A percentile compares a stretch with the other conserved stretches of the same genome.
These are phyloP conservation scores for Neospora caninum DNA, from an alignment of 169 alveolate genomes.

Conservation along the genomic window DNA sequence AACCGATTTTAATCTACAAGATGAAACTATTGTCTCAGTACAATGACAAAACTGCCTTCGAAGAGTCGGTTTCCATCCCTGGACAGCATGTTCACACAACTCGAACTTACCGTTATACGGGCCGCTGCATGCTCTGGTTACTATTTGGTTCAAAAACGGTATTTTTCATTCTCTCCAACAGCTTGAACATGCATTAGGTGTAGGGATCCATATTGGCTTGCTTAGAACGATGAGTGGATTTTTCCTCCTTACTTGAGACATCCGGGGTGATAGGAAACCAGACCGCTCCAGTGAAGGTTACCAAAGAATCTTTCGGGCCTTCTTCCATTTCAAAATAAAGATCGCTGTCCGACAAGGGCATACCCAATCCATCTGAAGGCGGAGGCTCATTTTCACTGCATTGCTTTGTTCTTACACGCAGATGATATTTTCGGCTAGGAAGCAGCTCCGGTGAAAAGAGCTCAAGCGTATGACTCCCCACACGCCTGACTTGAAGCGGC, in stretches of 20 bases:
- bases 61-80: too few species aligned
- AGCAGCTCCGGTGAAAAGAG: not conserved
- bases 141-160: too few species aligned
- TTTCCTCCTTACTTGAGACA: not conserved
- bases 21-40: too few species aligned
- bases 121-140: too few species aligned
- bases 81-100: too few species aligned
- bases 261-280: slow-evolving; percentile 6
- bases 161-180: too few species aligned
- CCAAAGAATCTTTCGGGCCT: not conserved
- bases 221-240: too few species aligned
- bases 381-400: not conserved
- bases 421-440: not conserved
- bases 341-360: slow-evolving; percentile 12
- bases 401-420: not conserved
- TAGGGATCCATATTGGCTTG: too few species aligned
- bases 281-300: not conserved
- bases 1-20: too few species aligned
- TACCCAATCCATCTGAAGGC: not conserved
- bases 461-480: not conserved
- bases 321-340: not conserved
- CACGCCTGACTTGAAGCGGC: not conserved
- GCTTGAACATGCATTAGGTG: too few species aligned
- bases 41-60: too few species aligned
- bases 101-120: too few species aligned